These are phyloP conservation scores for Cyclotella distinguenda DNA, from an alignment of 108 stramenopile genomes.

Conservation along the genomic window DNA sequence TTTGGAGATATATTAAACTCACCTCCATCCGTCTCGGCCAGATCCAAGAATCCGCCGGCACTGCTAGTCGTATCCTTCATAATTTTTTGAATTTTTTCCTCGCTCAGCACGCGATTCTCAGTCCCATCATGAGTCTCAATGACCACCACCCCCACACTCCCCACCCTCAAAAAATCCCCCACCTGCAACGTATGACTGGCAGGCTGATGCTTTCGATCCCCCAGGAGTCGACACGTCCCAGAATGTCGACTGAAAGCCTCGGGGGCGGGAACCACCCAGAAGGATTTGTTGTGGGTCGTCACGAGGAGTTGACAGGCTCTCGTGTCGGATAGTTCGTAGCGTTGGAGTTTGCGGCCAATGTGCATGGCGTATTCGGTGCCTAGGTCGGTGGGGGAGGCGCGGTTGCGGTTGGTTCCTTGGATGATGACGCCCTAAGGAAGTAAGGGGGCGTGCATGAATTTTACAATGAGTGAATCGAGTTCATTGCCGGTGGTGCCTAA, in stretches of 20 bases:
- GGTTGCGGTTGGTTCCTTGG: slow-evolving; percentile 77
- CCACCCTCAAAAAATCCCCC: slow-evolving; percentile 92
- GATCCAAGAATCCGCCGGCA: slow-evolving; percentile 75
- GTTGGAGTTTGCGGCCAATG: slow-evolving; percentile 77
- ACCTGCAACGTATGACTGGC: slow-evolving; percentile 79
- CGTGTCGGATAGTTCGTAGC: slow-evolving; percentile 84
- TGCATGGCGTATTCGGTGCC: slow-evolving; percentile 75
- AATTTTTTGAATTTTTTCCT: slow-evolving; percentile 88
- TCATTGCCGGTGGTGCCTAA: too few relatives aligned
- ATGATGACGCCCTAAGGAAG: slow-evolving; percentile 72
- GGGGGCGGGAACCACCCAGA: slow-evolving; percentile 94
- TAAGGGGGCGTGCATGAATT: background rate
- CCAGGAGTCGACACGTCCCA: slow-evolving; percentile 92
- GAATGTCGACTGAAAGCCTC: slow-evolving; percentile 96
- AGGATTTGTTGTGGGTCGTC: slow-evolving; percentile 81
- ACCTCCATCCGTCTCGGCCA: slow-evolving; percentile 87
- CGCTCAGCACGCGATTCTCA: slow-evolving; percentile 75
- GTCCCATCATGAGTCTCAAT: slow-evolving; percentile 91
- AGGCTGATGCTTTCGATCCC: slow-evolving; percentile 88
- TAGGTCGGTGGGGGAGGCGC: slow-evolving; percentile 60
- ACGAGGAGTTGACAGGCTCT: slow-evolving; percentile 90
- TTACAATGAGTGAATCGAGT: background rate
- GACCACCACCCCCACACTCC: slow-evolving; percentile 94
- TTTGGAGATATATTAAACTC: too few relatives aligned
- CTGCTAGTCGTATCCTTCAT: slow-evolving; percentile 87